Base-by-base conservation (phyloP, 202 grass and related monocot species). In the Saccharum hybrid region DNA sequence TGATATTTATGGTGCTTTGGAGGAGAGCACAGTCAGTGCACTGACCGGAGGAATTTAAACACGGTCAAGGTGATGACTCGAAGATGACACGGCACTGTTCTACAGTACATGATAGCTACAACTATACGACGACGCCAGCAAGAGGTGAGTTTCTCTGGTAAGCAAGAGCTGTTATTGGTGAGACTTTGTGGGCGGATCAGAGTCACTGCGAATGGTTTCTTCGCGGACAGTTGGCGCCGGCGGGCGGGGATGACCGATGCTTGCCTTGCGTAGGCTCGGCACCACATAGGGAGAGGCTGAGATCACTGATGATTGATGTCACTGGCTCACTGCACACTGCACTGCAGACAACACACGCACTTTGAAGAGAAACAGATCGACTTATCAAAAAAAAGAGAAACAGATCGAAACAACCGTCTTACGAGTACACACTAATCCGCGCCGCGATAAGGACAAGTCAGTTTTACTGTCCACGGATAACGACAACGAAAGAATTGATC, bases 121-220 rank as follows among this genome's bases (percentile, higher is more conserved):
- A 14, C 12, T 51, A 51, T 15, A 54, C 51, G 51, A 57, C 19
- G 48, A 54, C 37, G 0, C 52, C 19, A 57, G 18, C 52, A 57
- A n/a, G 63, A 52, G 21, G 40, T 41, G 2, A 33, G 61, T 40
- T 65, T 10, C 57, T 33, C 18, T 2, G 5, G 66, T 43, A 39
- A 13, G 59, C 68, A 46, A 45, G 6, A 46, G 16, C n/a, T 83
- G 37, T 42, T 46, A 68, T 67, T 74, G 81, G 62, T 3, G 15
- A 21, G 81, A 80, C 68, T 33, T 71, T 19, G 8, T 41, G 39
- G 39, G 8, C 39, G 39, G 39, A 39, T 6, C 6, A 5, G 34
- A 36, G 49, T 6, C 49, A 21, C 54, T 14, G 40, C 40, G 26
- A 52, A 73, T 52, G 45, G 45, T 33, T n/a, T 73, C 28, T 14